These are phyloP conservation scores for Skeletonema costatum DNA, from an alignment of 108 stramenopile species.

Conservation along the genomic window DNA sequence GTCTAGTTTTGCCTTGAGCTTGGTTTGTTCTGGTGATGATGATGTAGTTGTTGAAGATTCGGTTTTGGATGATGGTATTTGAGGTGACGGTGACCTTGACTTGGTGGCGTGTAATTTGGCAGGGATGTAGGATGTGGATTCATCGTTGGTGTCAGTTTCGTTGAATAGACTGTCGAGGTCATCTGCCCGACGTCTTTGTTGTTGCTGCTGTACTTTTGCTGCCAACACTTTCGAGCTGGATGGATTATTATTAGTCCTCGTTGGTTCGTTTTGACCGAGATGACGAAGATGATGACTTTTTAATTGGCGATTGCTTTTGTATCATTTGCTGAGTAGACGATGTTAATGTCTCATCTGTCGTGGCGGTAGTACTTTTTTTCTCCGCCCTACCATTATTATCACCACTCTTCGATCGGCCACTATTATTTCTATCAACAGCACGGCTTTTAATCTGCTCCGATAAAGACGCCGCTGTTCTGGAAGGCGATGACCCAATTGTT, in stretches of 20 bases:
- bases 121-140: neutral
- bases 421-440: neutral
- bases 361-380: neutral
- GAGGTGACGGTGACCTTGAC: neutral
- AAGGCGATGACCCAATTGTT: neutral
- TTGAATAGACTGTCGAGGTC: neutral
- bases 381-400: neutral
- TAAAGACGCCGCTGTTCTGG: neutral
- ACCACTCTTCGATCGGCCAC: neutral
- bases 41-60: neutral
- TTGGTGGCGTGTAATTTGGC: neutral
- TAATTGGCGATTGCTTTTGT: neutral
- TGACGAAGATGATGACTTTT: neutral
- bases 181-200: neutral
- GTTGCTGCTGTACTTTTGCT: neutral
- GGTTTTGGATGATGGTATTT: neutral
- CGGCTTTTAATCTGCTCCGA: neutral
- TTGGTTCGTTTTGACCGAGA: neutral
- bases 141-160: neutral
- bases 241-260: neutral
- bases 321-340: neutral
- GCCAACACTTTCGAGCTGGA: neutral
- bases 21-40: neutral
- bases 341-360: neutral
- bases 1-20: neutral